phyloP scores from a whole-genome alignment of 345 rosid species.

The Erysimum cheiranthoides region DNA sequence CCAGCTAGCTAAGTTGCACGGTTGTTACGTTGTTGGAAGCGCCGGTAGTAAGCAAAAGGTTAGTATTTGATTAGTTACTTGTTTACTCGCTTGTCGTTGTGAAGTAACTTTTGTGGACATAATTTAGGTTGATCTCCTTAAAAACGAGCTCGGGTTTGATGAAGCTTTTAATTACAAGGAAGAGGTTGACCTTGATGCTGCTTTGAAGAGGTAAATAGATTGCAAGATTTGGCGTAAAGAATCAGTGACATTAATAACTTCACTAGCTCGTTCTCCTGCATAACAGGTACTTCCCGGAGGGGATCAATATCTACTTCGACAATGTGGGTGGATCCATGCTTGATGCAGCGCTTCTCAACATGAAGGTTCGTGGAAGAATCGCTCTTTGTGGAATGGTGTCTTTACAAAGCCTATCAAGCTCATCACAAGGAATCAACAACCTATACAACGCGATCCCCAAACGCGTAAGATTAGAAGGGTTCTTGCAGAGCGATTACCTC shows the following conservation, averaged over 20 bases:
- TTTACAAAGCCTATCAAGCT: conserved; percentile 44
- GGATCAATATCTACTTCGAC: conserved; percentile 73
- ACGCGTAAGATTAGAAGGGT: conserved; percentile 66
- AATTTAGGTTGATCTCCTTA: conserved; percentile 64
- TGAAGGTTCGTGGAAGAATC: conserved; percentile 65
- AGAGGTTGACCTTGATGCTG: conserved; percentile 57
- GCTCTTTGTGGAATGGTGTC: conserved; percentile 85
- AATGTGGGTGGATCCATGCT: conserved; percentile 81
- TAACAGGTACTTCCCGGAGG: conserved; percentile 65
- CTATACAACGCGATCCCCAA: conserved; percentile 52
- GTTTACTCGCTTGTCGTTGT: background rate
- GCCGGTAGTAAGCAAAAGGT: conserved; percentile 69
- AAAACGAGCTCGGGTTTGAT: conserved; percentile 67
- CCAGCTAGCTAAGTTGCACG: conserved; percentile 74
- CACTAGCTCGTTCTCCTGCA: background rate
- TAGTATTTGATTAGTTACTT: background rate
- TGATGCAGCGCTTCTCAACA: conserved; percentile 70
- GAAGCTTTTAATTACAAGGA: conserved; percentile 82
- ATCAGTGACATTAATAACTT: background rate
- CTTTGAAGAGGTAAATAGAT: conserved; percentile 65
- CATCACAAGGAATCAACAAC: conserved; percentile 55
- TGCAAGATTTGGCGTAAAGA: background rate
- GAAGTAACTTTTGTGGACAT: conserved; percentile 16
- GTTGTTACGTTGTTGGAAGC: conserved; percentile 78
- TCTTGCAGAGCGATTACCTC: conserved; percentile 69